Percentiles rank a stretch among this genome's conserved stretches.
Evolutionary conservation across 805 yeast genomes (phyloP).

Genomic region (Candida chauliodis): DNA sequence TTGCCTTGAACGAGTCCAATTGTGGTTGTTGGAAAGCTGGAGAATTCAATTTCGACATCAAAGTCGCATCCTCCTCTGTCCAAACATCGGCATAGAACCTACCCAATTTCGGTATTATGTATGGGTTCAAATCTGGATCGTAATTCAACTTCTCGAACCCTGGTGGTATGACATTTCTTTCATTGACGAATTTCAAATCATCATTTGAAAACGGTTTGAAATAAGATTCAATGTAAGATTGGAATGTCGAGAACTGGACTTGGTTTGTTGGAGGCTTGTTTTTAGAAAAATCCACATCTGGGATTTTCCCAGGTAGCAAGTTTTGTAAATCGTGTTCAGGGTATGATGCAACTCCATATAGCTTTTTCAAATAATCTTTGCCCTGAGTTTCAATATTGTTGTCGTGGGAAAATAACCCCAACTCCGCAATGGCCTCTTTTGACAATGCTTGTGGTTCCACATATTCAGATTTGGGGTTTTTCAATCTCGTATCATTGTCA

Average conservation of each 20-base stretch:
- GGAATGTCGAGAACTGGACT: constrained; percentile 86
- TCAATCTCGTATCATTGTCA: constrained; percentile 56
- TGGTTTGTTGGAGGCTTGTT: constrained; percentile 74
- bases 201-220: constrained; percentile 77
- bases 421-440: constrained; percentile 52
- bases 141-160: constrained; percentile 43
- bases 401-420: constrained; percentile 65
- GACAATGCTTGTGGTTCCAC: constrained; percentile 70
- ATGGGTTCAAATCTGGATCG: constrained; percentile 69
- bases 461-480: constrained; percentile 74
- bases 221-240: constrained; percentile 79
- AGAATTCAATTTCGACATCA: constrained; percentile 42
- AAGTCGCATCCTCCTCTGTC: constrained; percentile 71
- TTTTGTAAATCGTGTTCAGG: constrained; percentile 75
- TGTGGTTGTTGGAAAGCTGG: constrained; percentile 44
- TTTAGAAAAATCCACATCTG: constrained; percentile 80
- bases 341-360: constrained; percentile 86
- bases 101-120: constrained; percentile 80
- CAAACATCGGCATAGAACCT: constrained; percentile 78
- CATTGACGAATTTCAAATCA: constrained; percentile 70
- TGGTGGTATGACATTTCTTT: constrained; percentile 56
- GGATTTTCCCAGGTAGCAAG: constrained; percentile 82
- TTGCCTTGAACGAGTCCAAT: constrained; percentile 48
- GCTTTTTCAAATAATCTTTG: constrained; percentile 66
- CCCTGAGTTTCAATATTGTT: constrained; percentile 63